These are phyloP conservation scores for Pyricularia pennisetigena DNA, from an alignment of 2,329 filamentous ascomycete genomes.

Conservation along the genomic window DNA sequence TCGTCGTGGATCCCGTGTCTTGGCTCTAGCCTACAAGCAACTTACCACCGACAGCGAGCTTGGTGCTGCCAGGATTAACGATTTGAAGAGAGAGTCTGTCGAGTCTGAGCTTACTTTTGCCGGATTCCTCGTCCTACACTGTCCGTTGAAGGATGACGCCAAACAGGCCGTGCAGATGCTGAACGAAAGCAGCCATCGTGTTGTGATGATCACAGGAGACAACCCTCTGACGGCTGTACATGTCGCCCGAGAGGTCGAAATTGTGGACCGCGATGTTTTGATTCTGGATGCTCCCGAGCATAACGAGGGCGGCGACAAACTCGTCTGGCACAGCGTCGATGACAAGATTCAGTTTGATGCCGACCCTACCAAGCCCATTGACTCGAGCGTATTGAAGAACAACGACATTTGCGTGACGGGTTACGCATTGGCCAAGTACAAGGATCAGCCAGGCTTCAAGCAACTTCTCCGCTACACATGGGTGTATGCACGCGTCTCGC, in stretches of 20 bases:
- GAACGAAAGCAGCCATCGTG: constrained; percentile 96
- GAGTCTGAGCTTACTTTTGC: constrained; percentile 81
- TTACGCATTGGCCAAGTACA: constrained; percentile 85
- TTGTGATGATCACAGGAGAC: constrained; percentile 98
- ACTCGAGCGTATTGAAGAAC: constrained; percentile 66
- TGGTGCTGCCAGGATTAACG: constrained; percentile 77
- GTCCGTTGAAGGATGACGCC: constrained; percentile 91
- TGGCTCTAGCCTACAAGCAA: constrained; percentile 90
- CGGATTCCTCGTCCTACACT: constrained; percentile 91
- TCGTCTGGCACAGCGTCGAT: constrained; percentile 93
- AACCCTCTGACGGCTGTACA: constrained; percentile 95
- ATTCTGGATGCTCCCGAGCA: constrained; percentile 94
- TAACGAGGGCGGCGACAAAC: constrained; percentile 64
- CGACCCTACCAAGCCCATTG: constrained; percentile 71
- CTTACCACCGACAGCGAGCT: constrained; percentile 74
- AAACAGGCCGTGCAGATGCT: constrained; percentile 92
- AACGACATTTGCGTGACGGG: constrained; percentile 96
- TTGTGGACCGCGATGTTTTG: constrained; percentile 89
- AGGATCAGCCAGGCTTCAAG: constrained; percentile 64
- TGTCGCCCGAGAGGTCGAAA: constrained; percentile 91
- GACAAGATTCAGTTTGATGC: constrained; percentile 81
- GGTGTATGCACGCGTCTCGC: constrained; percentile 97
- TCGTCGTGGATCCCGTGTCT: constrained; percentile 84
- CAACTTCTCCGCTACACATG: constrained; percentile 80
- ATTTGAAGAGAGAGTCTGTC: constrained; percentile 86